Conservation (phyloP, 768 basidiomycete genomes). For the Suillus alpinus region DNA sequence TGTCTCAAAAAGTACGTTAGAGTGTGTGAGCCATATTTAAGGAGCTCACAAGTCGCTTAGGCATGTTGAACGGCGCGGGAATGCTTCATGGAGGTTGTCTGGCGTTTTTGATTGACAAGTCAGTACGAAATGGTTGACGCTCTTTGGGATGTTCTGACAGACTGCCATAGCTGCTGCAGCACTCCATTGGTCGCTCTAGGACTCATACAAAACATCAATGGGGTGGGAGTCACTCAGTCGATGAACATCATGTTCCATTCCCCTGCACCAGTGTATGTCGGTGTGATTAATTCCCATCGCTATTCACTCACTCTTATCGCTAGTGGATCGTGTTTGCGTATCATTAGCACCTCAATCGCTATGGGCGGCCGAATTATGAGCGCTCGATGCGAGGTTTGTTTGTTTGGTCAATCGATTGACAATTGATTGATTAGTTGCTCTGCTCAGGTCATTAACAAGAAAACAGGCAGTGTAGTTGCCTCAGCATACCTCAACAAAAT, state of each 20-base stretch:
- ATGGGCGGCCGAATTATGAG: constrained; percentile 71
- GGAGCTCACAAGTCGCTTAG: constrained; percentile 28
- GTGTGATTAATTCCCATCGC: constrained; percentile 1
- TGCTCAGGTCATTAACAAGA: constrained; percentile 55
- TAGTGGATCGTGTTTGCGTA: constrained; percentile 59
- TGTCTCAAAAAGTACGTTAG: constrained; percentile 55
- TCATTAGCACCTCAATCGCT: constrained; percentile 62
- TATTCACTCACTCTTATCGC: constrained; percentile 5
- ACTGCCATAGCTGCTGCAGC: constrained; percentile 52
- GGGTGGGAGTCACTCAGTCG: constrained; percentile 72
- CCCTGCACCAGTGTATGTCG: constrained; percentile 57
- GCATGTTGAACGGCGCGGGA: constrained; percentile 73
- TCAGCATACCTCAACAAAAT: constrained; percentile 72
- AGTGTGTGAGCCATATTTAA: neutral
- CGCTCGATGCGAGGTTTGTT: constrained; percentile 64
- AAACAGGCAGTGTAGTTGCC: constrained; percentile 55
- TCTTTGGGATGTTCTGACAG: neutral
- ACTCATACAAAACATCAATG: constrained; percentile 55
- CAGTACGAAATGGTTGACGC: constrained; percentile 15
- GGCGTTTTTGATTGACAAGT: constrained; percentile 76
- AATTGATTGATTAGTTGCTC: constrained; percentile 2
- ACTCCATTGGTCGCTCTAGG: constrained; percentile 69
- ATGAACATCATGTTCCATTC: constrained; percentile 71
- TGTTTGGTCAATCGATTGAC: neutral
- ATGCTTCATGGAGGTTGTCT: constrained; percentile 77